Percentiles rank a stretch among this genome's conserved stretches.
Evolutionary conservation across 768 basidiomycete genomes (phyloP).

Genomic region (Cubamyces sp.): DNA sequence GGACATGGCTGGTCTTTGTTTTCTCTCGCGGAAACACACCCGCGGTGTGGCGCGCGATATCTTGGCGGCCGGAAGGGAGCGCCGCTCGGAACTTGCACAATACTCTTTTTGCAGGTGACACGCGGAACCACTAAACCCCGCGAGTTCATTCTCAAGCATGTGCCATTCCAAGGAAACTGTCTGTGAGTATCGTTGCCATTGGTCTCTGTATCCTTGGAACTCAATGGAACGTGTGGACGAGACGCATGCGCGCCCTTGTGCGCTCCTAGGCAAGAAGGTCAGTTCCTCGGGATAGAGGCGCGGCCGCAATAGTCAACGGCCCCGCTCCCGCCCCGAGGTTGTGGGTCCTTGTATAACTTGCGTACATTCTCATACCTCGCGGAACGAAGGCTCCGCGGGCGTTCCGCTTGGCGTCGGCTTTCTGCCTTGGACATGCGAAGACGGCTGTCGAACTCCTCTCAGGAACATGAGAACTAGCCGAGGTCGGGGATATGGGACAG

Average conservation of each 20-base stretch:
- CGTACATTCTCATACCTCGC: neutral
- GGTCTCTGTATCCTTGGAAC: neutral
- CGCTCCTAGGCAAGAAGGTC: neutral
- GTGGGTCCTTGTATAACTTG: slow-evolving; percentile 20
- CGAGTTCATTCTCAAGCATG: neutral
- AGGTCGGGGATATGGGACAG: slow-evolving; percentile 5
- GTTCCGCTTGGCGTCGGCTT: neutral
- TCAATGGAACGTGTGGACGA: neutral
- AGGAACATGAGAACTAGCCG: slow-evolving; percentile 17
- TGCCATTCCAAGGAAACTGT: too few species aligned
- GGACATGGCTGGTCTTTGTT: too few species aligned
- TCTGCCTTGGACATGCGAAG: slow-evolving; percentile 10
- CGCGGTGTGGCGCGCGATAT: too few species aligned
- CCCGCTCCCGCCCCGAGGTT: slow-evolving; percentile 14
- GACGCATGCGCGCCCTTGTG: neutral
- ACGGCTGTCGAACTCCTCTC: neutral
- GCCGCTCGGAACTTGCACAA: too few species aligned
- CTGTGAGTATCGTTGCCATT: neutral
- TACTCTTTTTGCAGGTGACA: too few species aligned
- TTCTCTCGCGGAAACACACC: too few species aligned
- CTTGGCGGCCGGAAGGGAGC: too few species aligned
- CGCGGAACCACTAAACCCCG: too few species aligned
- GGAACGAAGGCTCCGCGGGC: neutral
- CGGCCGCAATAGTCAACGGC: neutral
- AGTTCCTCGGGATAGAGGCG: neutral